A percentile compares a stretch with the other conserved stretches of the same genome.
Evolutionary conservation across 2,329 filamentous ascomycete species (phyloP).

Genomic region (Fusarium sp.): DNA sequence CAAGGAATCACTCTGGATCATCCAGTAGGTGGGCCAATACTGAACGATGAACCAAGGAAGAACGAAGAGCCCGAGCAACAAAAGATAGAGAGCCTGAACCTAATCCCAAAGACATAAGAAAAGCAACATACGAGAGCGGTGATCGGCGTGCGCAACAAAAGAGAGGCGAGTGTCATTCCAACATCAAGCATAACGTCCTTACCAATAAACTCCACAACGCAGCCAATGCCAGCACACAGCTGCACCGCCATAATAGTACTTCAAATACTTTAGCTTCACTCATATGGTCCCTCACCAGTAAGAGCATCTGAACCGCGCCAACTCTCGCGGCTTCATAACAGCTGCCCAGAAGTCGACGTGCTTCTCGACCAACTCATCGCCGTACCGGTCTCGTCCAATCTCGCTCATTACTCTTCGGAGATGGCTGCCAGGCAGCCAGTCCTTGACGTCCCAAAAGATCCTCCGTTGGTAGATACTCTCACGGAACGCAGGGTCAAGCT

Average conservation of each 20-base stretch:
- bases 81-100: not conserved
- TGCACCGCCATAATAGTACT: not conserved
- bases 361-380: slow-evolving; percentile 27
- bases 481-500: slow-evolving; percentile 27
- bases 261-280: not conserved
- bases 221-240: not conserved
- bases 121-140: not conserved
- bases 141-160: not conserved
- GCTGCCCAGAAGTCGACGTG: slow-evolving; percentile 32
- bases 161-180: not conserved
- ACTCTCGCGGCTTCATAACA: slow-evolving; percentile 28
- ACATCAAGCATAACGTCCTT: not conserved
- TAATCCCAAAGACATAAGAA: not conserved
- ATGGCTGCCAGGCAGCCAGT: slow-evolving; percentile 17
- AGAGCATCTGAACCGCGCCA: slow-evolving; percentile 24
- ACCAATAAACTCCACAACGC: not conserved
- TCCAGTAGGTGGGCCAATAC: not conserved
- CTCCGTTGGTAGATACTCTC: slow-evolving; percentile 21
- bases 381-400: slow-evolving; percentile 24
- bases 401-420: slow-evolving; percentile 12
- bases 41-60: not conserved
- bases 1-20: not conserved
- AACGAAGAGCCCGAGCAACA: not conserved
- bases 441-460: slow-evolving; percentile 30
- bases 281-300: slow-evolving; percentile 15